Evolutionary conservation across 225 moss, liverwort and hornwort species (phyloP).

Genomic region (Polytrichum commune): DNA sequence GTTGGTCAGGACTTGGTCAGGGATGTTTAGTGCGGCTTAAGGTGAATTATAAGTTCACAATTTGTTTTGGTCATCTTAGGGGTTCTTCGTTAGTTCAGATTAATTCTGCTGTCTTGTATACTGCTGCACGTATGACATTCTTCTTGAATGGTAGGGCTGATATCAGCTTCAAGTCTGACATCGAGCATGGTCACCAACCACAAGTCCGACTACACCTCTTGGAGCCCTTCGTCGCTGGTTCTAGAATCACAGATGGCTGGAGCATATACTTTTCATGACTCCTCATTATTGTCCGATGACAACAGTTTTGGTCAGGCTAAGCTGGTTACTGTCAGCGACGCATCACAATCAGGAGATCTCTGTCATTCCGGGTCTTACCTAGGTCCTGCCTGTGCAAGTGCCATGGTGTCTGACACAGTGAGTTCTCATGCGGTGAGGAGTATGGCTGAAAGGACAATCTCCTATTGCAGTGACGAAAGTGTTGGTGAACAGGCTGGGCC

Average conservation of each 20-base stretch:
- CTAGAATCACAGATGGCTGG: slow-evolving; percentile 60
- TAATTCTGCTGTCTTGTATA: background rate
- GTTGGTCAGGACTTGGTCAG: background rate
- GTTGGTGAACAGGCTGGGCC: slow-evolving; percentile 53
- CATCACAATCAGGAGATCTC: slow-evolving; percentile 41
- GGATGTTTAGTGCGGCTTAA: background rate
- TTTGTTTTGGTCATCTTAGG: too few relatives aligned
- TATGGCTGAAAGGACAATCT: slow-evolving; percentile 50
- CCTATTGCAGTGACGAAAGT: slow-evolving; percentile 90
- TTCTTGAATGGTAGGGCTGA: slow-evolving; percentile 47
- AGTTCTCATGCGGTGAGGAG: slow-evolving; percentile 37
- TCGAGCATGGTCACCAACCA: slow-evolving; percentile 65
- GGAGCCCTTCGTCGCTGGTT: slow-evolving; percentile 74
- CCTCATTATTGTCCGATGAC: slow-evolving; percentile 57
- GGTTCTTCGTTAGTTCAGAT: too few relatives aligned
- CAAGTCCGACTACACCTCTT: slow-evolving; percentile 59
- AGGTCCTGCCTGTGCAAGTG: slow-evolving; percentile 31
- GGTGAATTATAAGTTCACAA: too few relatives aligned
- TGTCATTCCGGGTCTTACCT: slow-evolving; percentile 50
- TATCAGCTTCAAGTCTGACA: slow-evolving; percentile 72
- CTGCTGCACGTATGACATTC: slow-evolving; percentile 5
- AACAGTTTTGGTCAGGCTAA: slow-evolving; percentile 43
- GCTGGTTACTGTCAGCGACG: slow-evolving; percentile 40
- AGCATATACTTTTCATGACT: slow-evolving; percentile 52
- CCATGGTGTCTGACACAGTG: slow-evolving; percentile 25